Evolutionary conservation across 2,329 filamentous ascomycete species (phyloP).

Genomic region (Fusarium neocosmosporiellum): DNA sequence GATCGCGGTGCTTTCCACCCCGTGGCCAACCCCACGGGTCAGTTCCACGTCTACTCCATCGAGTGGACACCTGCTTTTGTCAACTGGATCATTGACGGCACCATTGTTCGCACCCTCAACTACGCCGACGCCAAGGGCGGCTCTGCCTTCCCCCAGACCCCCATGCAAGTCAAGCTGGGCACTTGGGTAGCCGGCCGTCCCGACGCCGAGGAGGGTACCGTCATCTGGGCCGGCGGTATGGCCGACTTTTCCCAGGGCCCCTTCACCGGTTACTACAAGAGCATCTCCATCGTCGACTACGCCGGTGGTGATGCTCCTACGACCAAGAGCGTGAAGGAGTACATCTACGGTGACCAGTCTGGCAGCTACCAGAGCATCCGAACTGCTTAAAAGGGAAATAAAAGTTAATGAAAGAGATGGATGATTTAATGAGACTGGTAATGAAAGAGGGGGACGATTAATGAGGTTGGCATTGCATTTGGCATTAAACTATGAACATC

Average conservation of each 20-base stretch:
- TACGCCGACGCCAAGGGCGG: slow-evolving; percentile 69
- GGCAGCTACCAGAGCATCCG: slow-evolving; percentile 57
- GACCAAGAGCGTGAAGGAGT: slow-evolving; percentile 52
- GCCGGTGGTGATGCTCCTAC: slow-evolving; percentile 50
- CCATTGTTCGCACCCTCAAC: slow-evolving; percentile 68
- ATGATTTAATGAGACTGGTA: slow-evolving; percentile 7
- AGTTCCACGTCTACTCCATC: slow-evolving; percentile 72
- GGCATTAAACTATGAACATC: neutral
- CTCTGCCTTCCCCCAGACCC: slow-evolving; percentile 75
- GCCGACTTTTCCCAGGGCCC: slow-evolving; percentile 58
- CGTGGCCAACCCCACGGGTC: slow-evolving; percentile 60
- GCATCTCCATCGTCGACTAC: slow-evolving; percentile 57
- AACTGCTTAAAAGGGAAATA: slow-evolving; percentile 30
- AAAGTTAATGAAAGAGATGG: neutral
- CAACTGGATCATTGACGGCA: slow-evolving; percentile 73
- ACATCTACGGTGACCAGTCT: slow-evolving; percentile 55
- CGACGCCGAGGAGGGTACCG: slow-evolving; percentile 74
- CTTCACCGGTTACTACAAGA: slow-evolving; percentile 59
- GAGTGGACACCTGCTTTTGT: slow-evolving; percentile 74
- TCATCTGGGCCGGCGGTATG: slow-evolving; percentile 73
- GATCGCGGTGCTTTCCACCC: slow-evolving; percentile 70
- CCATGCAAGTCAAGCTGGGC: slow-evolving; percentile 76
- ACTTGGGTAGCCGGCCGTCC: slow-evolving; percentile 71
- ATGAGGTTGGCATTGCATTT: slow-evolving; percentile 9
- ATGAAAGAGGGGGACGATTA: slow-evolving; percentile 8